Evolutionary conservation across 441 rosid genomes (phyloP), one percentile per base, ranked within the genome.

Genomic region (Bocquillonia castaneifolia): DNA sequence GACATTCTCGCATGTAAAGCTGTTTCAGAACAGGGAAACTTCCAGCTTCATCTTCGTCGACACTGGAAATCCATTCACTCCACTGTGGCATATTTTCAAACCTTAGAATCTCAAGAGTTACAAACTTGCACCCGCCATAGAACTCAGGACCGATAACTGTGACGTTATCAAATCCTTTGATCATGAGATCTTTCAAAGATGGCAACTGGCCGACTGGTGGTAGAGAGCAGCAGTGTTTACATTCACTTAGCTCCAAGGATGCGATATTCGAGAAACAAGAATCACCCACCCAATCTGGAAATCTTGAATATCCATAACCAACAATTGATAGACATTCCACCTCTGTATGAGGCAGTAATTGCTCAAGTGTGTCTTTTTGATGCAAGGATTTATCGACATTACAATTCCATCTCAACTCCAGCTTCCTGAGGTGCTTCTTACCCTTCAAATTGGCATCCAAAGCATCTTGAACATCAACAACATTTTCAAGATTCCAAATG

Each of bases 391-490:
- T 34, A 63, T 18, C 26, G 26, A 61, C 18, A 44, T 48, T 64
- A 63, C 64, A 6, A 65, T 70, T 8, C 78, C 81, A 74, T 15
- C 34, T 66, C 64, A 78, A 39, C 25, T 20, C 48, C 64, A 78
- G 47, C 25, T 60, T 40, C 31, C n/a, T 45, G 25, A 78, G 64
- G 32, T 64, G 32, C 15, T 37, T 44, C 71, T 77, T 74, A 25
- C 42, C 67, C 60, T 64, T 63, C 70, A 77, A 22, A 51, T 63
- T 45, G 51, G 78, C 78, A 14, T 25, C 52, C 63, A 31, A 48
- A 42, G 76, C 74, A 50, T 59, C 65, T 53, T 28, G 44, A 48
- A 40, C 58, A 36, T 62, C 40, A 4, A n/a, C 59, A 45, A 32
- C 51, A 37, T 71, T 65, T 53, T 74, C 71, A 23, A 72, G 63